A percentile compares a stretch with the other conserved stretches of the same genome.
phyloP scores from a whole-genome alignment of 2,329 filamentous ascomycete genomes.

The Claviceps purpurea region DNA sequence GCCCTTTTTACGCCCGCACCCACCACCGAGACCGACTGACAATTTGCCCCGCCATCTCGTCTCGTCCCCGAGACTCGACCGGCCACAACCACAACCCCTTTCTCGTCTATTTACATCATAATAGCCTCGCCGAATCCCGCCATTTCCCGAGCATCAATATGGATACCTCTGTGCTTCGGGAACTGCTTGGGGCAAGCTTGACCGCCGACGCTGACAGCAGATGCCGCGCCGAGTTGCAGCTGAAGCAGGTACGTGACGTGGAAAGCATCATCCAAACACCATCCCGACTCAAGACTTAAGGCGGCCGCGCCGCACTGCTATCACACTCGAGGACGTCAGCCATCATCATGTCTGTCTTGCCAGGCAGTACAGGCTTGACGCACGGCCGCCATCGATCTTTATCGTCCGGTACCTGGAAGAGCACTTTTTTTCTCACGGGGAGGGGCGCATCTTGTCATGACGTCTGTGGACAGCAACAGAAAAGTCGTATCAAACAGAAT shows the following conservation, averaged over 20 bases:
- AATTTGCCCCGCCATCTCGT: slow-evolving; percentile 6
- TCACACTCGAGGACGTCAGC: background rate
- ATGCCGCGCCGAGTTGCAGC: slow-evolving; percentile 64
- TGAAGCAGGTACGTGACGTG: slow-evolving; percentile 55
- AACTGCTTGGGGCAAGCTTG: slow-evolving; percentile 65
- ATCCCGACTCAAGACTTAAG: background rate
- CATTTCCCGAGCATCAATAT: slow-evolving; percentile 28
- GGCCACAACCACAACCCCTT: slow-evolving; percentile 1
- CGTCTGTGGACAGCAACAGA: background rate
- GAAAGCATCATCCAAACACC: background rate
- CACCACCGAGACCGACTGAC: background rate
- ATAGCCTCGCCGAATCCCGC: slow-evolving; percentile 1
- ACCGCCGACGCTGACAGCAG: slow-evolving; percentile 61
- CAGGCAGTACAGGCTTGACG: background rate
- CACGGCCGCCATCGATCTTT: background rate
- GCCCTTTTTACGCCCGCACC: background rate
- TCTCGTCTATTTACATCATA: background rate
- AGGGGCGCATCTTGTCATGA: background rate
- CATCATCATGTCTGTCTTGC: background rate
- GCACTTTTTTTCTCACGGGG: background rate
- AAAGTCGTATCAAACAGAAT: background rate
- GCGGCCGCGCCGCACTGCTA: background rate
- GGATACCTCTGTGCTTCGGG: slow-evolving; percentile 63
- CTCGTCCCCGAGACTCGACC: slow-evolving; percentile 1
- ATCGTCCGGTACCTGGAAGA: background rate